Evolutionary conservation across 345 rosid genomes (phyloP).

Genomic region (Mallotus nudiflorus): DNA sequence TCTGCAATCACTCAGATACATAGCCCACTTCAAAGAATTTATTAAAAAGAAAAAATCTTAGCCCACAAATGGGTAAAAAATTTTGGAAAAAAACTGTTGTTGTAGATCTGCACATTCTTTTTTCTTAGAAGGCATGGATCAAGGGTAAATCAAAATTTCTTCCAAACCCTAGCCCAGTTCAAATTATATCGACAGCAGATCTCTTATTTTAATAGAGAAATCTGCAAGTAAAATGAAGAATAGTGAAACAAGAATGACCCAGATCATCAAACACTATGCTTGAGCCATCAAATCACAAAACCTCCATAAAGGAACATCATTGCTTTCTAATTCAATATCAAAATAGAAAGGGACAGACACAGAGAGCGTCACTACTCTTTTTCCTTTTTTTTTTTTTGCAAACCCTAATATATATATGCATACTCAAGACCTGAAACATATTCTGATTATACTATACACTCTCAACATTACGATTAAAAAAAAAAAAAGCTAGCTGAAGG

Average conservation of each 20-base stretch:
- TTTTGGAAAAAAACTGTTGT: neutral
- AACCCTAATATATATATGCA: constrained; percentile 7
- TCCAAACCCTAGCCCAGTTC: no score
- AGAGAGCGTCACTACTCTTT: no score
- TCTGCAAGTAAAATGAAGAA: neutral
- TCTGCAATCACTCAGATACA: no score
- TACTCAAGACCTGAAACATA: no score
- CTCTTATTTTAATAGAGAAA: no score
- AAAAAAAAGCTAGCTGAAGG: neutral
- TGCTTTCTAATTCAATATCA: neutral
- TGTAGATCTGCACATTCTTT: neutral
- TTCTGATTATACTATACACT: no score
- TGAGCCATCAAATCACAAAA: neutral
- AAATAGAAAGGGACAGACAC: neutral
- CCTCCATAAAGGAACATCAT: neutral
- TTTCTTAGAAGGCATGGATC: neutral
- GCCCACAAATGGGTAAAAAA: neutral
- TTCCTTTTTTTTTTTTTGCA: neutral
- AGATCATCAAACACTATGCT: neutral
- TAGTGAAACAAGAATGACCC: no score
- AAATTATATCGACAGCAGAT: no score
- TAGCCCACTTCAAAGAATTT: no score
- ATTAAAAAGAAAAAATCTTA: neutral
- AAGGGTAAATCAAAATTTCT: neutral
- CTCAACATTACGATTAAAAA: neutral